Base-by-base conservation (phyloP, 306 rosid species). In the Pyrus communis region DNA sequence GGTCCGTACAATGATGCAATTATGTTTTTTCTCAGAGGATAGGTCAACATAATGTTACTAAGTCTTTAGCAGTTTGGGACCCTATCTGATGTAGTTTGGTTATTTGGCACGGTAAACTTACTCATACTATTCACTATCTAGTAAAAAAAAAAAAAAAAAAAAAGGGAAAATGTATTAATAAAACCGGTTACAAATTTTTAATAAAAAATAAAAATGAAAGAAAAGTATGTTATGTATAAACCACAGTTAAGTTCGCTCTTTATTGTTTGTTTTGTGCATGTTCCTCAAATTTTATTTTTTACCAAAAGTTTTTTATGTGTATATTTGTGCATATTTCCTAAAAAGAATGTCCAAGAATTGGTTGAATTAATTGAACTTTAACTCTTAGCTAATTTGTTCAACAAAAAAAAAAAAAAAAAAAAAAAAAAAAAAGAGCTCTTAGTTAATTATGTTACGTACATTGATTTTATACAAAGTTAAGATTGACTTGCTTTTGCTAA, bases 1-100 rank as follows among this genome's bases (percentile, higher is more conserved):
- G 52, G 64, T 73, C 88, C 87, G 87, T 86, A 76, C 87, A 86
- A 85, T 84, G 81, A 88, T 85, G 83, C 75, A 30, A 14, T 71
- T 78, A 19, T 81, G 76, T 65, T 78, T 58, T 78, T 77, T 82
- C 76, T 54, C 77, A 38, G 13, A 52, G 55, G 72, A 78, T 58
- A 83, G 82, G 79, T 78, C 80, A 74, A 52, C 81, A 67, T 66
- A 73, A 66, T 49, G 73, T 83, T 69, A 69, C 82, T 71, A 11
- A 60, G 78, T 66, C 22, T 66, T 78, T 67, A 18, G 62, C 59
- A 52, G 46, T 46, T 80, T 12, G 78, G 65, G 19, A 38, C 51
- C 60, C 61, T 14, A 70, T 27, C 5, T 28, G 74, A 27, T 38
- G 4, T 9, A 9, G 69, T 64, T 64, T 64, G 76, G 52, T 58